These are phyloP conservation scores for Gastrolobium bilobum DNA, from an alignment of 306 rosid genomes.

Conservation along the genomic window DNA sequence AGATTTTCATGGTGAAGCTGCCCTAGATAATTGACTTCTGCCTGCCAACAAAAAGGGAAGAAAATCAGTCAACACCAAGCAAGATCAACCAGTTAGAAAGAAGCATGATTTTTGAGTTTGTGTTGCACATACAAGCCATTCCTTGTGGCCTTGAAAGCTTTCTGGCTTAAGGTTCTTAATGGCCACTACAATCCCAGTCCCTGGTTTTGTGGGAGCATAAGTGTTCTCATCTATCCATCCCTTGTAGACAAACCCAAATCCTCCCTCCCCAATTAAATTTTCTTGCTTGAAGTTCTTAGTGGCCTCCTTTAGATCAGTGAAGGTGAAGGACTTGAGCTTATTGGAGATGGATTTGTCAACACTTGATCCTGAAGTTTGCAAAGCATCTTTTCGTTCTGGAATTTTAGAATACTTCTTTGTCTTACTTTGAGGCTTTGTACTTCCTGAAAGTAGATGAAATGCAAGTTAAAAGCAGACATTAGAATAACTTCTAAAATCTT, in stretches of 20 bases:
- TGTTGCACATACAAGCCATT: slow-evolving; percentile 86
- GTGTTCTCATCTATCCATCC: slow-evolving; percentile 90
- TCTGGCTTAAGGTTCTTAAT: slow-evolving; percentile 89
- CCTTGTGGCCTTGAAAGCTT: slow-evolving; percentile 96
- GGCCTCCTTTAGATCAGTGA: slow-evolving; percentile 81
- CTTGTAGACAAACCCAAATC: slow-evolving; percentile 88
- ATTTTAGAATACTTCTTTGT: slow-evolving; percentile 47
- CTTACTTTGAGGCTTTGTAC: slow-evolving; percentile 52
- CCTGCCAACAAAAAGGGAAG: slow-evolving; percentile 58
- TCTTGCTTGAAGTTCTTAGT: slow-evolving; percentile 83
- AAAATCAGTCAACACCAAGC: slow-evolving; percentile 23
- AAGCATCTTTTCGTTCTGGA: slow-evolving; percentile 36
- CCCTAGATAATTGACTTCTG: slow-evolving; percentile 93
- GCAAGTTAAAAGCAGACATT: slow-evolving; percentile 31
- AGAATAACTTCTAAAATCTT: slow-evolving; percentile 14
- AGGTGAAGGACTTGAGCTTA: slow-evolving; percentile 71
- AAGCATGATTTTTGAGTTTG: slow-evolving; percentile 32
- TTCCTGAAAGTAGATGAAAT: slow-evolving; percentile 55
- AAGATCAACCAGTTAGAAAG: slow-evolving; percentile 28
- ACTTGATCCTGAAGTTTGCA: slow-evolving; percentile 46
- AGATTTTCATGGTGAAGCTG: slow-evolving; percentile 89
- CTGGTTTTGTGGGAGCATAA: slow-evolving; percentile 82
- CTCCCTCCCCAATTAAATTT: slow-evolving; percentile 87
- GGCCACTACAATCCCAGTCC: slow-evolving; percentile 89
- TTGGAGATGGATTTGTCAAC: slow-evolving; percentile 49